These are phyloP conservation scores for Babesia ovis DNA, from an alignment of 169 alveolate species.

Conservation along the genomic window DNA sequence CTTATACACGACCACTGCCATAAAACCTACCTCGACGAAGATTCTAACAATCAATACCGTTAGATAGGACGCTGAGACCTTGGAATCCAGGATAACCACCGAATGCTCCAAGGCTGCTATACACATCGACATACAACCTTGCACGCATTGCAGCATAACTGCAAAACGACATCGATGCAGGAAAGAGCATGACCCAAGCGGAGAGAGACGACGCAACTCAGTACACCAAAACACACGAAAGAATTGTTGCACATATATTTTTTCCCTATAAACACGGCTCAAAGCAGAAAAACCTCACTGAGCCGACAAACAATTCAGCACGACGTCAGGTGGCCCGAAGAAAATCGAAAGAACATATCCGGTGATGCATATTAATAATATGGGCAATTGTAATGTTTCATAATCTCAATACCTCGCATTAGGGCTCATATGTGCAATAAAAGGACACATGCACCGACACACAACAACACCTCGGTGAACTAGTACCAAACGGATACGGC, in stretches of 20 bases:
- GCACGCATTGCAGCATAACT: constrained; percentile 44
- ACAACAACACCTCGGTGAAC: neutral
- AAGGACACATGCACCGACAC: constrained; percentile 11
- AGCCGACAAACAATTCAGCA: neutral
- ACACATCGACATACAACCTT: constrained; percentile 23
- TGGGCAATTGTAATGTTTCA: neutral
- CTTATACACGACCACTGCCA: neutral
- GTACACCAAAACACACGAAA: neutral
- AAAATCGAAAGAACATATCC: too few species aligned
- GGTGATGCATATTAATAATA: too few species aligned
- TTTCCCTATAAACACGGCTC: neutral
- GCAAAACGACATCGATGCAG: constrained; percentile 39
- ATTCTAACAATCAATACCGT: neutral
- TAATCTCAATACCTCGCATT: neutral
- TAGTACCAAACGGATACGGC: too few species aligned
- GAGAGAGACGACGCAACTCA: neutral
- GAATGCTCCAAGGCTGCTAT: neutral
- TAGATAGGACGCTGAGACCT: neutral
- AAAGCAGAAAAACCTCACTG: neutral
- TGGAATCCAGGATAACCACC: neutral
- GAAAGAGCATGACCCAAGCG: constrained; percentile 5
- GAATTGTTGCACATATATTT: neutral
- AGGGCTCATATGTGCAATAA: neutral
- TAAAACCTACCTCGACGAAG: neutral
- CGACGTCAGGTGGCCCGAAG: neutral